Evolutionary conservation across 257 asterid genomes (phyloP).

Genomic region (Leptodermis oblonga): DNA sequence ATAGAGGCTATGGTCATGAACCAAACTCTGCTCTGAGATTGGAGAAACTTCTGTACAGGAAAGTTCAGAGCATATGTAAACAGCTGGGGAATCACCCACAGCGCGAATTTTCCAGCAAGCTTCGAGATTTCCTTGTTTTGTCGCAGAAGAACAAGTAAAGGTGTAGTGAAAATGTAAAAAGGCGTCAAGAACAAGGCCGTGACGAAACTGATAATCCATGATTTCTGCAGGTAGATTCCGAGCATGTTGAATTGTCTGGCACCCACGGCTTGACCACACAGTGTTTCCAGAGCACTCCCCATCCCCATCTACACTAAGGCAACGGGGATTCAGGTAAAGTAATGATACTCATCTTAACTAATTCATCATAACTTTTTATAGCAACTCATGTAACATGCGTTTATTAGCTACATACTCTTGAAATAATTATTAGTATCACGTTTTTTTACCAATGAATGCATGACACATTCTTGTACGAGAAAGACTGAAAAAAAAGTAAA

Average conservation of each 20-base stretch:
- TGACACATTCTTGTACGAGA: too few relatives aligned
- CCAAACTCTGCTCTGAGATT: slow-evolving; percentile 85
- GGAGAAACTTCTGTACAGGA: slow-evolving; percentile 75
- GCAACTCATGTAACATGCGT: too few relatives aligned
- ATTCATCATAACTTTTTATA: too few relatives aligned
- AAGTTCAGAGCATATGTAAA: slow-evolving; percentile 73
- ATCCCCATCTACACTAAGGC: too few relatives aligned
- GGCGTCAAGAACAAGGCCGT: slow-evolving; percentile 53
- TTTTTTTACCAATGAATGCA: too few relatives aligned
- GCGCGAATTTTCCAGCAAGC: slow-evolving; percentile 58
- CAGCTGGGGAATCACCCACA: slow-evolving; percentile 71
- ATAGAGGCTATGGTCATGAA: slow-evolving; percentile 61
- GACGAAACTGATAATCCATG: slow-evolving; percentile 24
- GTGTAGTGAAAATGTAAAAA: slow-evolving; percentile 52
- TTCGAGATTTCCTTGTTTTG: slow-evolving; percentile 46
- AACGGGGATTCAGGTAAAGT: too few relatives aligned
- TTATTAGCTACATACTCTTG: too few relatives aligned
- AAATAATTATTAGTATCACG: too few relatives aligned
- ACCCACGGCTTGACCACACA: slow-evolving; percentile 40
- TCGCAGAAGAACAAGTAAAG: slow-evolving; percentile 41
- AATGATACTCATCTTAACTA: too few relatives aligned
- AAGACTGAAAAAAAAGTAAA: too few relatives aligned
- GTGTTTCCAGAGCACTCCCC: slow-evolving; percentile 40
- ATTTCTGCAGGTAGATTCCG: slow-evolving; percentile 36
- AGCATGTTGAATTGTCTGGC: slow-evolving; percentile 29